phyloP scores from a whole-genome alignment of 164 flowering plant species.

The Vitis cinerea region DNA sequence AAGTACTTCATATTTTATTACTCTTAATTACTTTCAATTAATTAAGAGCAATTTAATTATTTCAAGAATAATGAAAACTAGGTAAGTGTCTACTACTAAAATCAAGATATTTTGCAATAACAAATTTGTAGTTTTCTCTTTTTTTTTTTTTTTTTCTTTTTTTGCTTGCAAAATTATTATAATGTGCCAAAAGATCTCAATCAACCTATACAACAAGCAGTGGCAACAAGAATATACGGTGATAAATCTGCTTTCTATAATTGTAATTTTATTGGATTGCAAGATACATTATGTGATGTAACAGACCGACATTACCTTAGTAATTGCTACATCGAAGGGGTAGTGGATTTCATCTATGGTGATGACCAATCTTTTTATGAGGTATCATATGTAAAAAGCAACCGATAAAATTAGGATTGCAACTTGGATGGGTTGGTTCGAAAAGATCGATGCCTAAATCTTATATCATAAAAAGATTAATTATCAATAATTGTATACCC shows the following conservation, averaged over 20 bases:
- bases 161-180: background rate
- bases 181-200: background rate
- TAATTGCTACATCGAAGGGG: conserved; percentile 28
- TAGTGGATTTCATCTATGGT: conserved; percentile 38
- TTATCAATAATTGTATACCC: too few species aligned
- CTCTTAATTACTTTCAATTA: too few species aligned
- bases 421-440: too few species aligned
- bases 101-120: too few species aligned
- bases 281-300: conserved; percentile 35
- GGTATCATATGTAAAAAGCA: background rate
- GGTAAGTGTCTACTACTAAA: too few species aligned
- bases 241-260: conserved; percentile 26
- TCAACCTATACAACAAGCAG: conserved; percentile 2
- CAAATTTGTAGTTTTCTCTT: too few species aligned
- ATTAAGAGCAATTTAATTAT: too few species aligned
- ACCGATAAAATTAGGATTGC: too few species aligned
- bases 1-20: too few species aligned
- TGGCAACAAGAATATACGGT: conserved; percentile 24
- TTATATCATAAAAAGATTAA: too few species aligned
- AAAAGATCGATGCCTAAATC: too few species aligned
- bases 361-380: conserved; percentile 32
- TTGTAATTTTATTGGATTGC: conserved; percentile 27
- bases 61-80: too few species aligned
- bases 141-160: background rate
- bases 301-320: conserved; percentile 28